Base-by-base conservation (phyloP, 805 yeast genomes). In the Sugiyamaella marilandica region DNA sequence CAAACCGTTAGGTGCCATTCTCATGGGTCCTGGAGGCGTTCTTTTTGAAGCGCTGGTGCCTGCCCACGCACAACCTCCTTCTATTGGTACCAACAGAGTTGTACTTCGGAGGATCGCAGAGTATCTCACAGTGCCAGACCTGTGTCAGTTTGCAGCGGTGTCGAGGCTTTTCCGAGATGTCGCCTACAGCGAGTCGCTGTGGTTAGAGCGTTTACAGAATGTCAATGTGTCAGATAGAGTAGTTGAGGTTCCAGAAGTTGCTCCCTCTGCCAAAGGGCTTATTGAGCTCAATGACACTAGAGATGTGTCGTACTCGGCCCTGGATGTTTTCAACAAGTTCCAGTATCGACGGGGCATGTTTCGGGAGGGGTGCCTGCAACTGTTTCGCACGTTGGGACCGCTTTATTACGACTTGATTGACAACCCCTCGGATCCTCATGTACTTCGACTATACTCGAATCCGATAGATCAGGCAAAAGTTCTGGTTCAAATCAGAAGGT, bases 381-480 rank as follows among this genome's bases (percentile, higher is more conserved):
- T 80, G 11, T 69, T 72, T 54, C 64, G 65, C 39, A 62, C 73
- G 14, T 63, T 80, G 41, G 67, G 63, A 19, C 74, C 74, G 8
- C 74, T 75, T 54, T 80, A 79, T 62, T 59, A 59, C n/a, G 82
- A 80, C 55, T 62, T 80, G 24, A 68, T 70, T 16, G 57, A 67
- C 9, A 55, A 66, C 3, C 75, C 70, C 53, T 70, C 71, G 37
- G 72, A 71, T 47, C 71, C 81, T 9, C 63, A 68, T 31, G 69
- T 79, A n/a, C 78, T 80, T 63, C 70, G 69, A 48, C 71, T 68
- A 14, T 80, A 66, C 57, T 70, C 72, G 14, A 71, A 76, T 16
- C 84, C 84, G 0, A 76, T 74, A 49, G 77, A 77, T 10, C 84
- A 80, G 57, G 78, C 82, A 5, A 66, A 65, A 46, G 69, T 78